Evolutionary conservation across 2,329 filamentous ascomycete genomes (phyloP).

Genomic region (Lizonia empirigonia): DNA sequence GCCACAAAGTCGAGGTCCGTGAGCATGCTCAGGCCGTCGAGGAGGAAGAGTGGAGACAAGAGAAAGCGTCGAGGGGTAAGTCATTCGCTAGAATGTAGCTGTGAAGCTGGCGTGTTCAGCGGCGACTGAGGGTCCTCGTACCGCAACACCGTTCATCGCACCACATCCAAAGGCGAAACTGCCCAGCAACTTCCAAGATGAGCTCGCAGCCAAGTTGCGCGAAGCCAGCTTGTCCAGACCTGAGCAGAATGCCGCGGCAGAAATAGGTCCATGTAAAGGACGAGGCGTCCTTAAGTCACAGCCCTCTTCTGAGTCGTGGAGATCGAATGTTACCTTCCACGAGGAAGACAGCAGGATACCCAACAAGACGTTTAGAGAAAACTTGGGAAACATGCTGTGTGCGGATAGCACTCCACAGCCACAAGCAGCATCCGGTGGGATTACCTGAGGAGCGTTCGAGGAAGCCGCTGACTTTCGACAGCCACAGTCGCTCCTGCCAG

Average conservation of each 20-base stretch:
- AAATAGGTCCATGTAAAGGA: neutral
- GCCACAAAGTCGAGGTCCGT: slow-evolving; percentile 15
- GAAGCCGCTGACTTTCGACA: too few relatives aligned
- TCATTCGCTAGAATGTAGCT: neutral
- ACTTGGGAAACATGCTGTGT: neutral
- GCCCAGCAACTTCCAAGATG: neutral
- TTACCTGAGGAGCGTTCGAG: too few relatives aligned
- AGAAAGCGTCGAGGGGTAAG: neutral
- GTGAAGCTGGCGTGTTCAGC: neutral
- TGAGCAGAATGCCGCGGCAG: neutral
- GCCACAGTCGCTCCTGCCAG: neutral
- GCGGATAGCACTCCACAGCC: neutral
- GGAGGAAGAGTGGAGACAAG: neutral
- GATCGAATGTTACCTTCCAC: neutral
- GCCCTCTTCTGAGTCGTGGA: slow-evolving; percentile 2
- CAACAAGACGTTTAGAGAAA: neutral
- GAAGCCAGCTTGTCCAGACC: neutral
- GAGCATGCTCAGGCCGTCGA: slow-evolving; percentile 19
- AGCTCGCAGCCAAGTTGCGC: neutral
- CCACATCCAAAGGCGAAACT: neutral
- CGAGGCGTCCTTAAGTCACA: neutral
- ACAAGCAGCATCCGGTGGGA: neutral
- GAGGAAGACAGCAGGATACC: neutral
- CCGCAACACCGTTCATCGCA: neutral
- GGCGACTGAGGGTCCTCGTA: neutral